phyloP scores from a whole-genome alignment of 2,329 filamentous ascomycete genomes.

The Pseudogymnoascus destructans region DNA sequence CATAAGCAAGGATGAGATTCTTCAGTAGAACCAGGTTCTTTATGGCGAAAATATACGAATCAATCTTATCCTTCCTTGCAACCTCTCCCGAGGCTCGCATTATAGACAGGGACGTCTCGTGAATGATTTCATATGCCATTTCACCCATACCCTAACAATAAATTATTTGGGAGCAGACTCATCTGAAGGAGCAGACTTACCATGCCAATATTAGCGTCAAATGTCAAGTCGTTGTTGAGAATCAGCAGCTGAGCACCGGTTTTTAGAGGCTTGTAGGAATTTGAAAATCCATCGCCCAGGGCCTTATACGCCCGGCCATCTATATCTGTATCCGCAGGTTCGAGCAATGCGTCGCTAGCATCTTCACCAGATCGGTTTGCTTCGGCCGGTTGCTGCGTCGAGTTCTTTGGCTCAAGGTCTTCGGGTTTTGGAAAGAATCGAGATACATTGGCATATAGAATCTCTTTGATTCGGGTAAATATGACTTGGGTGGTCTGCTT shows the following conservation, averaged over 20 bases:
- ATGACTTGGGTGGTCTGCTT: conserved; percentile 40
- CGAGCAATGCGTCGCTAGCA: not conserved
- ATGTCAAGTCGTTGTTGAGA: conserved; percentile 11
- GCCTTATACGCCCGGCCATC: conserved; percentile 4
- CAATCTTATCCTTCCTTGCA: conserved; percentile 57
- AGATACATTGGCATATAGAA: conserved; percentile 40
- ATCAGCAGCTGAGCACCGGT: conserved; percentile 12
- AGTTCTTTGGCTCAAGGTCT: conserved; percentile 8
- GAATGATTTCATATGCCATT: conserved; percentile 68
- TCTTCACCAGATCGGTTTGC: not conserved
- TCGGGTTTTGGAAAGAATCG: conserved; percentile 8
- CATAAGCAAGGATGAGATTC: conserved; percentile 88
- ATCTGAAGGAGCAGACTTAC: conserved; percentile 16
- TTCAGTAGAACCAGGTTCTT: conserved; percentile 92
- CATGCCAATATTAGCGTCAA: conserved; percentile 3
- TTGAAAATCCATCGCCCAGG: conserved; percentile 9
- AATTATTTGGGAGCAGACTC: conserved; percentile 11
- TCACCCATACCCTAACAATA: conserved; percentile 30
- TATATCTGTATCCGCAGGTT: conserved; percentile 10
- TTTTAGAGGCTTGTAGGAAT: conserved; percentile 12
- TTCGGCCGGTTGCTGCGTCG: not conserved
- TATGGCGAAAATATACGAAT: conserved; percentile 83
- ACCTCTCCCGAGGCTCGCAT: conserved; percentile 63
- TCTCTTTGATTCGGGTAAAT: conserved; percentile 15
- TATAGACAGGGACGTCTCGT: conserved; percentile 76